These are phyloP conservation scores for Themeda triandra DNA, from an alignment of 176 grass and related monocot species.

Conservation along the genomic window DNA sequence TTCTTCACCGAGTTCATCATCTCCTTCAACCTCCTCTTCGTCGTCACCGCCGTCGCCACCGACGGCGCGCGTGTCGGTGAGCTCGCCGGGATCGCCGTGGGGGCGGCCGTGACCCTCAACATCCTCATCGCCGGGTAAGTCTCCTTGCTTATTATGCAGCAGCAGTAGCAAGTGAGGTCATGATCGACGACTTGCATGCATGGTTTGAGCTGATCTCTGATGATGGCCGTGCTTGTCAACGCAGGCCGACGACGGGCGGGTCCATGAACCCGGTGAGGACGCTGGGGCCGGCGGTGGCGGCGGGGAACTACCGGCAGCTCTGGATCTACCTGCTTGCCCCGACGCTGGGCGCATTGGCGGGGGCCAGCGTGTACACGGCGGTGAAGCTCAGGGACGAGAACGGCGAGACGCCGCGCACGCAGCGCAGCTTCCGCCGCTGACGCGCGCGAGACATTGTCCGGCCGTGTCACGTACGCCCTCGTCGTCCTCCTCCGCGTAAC, in stretches of 20 bases:
- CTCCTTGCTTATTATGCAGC: background rate
- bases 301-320: conserved; percentile 86
- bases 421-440: conserved; percentile 83
- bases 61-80: conserved; percentile 89
- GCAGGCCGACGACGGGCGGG: conserved; percentile 78
- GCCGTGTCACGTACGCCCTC: background rate
- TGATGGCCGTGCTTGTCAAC: too few relatives aligned
- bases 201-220: background rate
- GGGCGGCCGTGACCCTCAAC: conserved; percentile 84
- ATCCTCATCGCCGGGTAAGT: conserved; percentile 85
- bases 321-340: conserved; percentile 97
- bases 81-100: conserved; percentile 81
- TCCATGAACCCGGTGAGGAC: conserved; percentile 99
- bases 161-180: too few relatives aligned
- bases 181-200: background rate
- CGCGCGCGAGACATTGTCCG: background rate
- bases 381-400: conserved; percentile 81
- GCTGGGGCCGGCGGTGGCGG: conserved; percentile 82
- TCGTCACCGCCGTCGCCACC: conserved; percentile 97
- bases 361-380: conserved; percentile 67
- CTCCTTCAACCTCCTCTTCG: conserved; percentile 93
- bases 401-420: conserved; percentile 54
- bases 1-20: conserved; percentile 99
- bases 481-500: background rate
- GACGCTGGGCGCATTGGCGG: conserved; percentile 67